These are phyloP conservation scores for Aspergillus cavernicola DNA, from an alignment of 495 filamentous ascomycete genomes.

Conservation along the genomic window DNA sequence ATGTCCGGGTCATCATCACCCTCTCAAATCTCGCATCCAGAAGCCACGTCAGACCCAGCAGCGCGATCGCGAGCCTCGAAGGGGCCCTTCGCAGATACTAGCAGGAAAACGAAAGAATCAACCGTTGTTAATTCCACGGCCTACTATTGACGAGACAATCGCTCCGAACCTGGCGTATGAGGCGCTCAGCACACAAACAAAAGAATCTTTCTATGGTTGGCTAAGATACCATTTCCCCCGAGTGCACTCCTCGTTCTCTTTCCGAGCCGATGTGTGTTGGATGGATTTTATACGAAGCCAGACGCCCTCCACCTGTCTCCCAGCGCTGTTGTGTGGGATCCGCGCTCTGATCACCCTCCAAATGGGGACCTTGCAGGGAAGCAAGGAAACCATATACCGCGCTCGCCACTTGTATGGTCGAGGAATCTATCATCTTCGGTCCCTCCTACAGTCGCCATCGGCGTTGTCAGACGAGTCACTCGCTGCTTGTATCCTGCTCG, in stretches of 20 bases:
- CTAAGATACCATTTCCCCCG: neutral
- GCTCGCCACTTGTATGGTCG: slow-evolving; percentile 20
- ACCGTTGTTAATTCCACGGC: neutral
- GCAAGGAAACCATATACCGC: neutral
- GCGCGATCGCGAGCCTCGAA: too few relatives aligned
- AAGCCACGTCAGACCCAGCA: too few relatives aligned
- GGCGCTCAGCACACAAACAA: neutral
- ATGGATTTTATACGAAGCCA: neutral
- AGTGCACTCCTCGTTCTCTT: neutral
- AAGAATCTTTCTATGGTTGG: neutral
- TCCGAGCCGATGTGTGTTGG: neutral
- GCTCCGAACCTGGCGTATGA: neutral
- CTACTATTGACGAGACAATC: neutral
- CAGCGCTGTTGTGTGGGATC: neutral
- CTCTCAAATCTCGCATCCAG: too few relatives aligned
- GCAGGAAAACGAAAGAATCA: too few relatives aligned
- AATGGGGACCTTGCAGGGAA: neutral
- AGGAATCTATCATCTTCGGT: slow-evolving; percentile 6
- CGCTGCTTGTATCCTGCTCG: slow-evolving; percentile 23
- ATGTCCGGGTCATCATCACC: too few relatives aligned
- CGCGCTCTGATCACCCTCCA: neutral
- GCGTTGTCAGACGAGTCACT: slow-evolving; percentile 15
- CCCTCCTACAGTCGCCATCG: slow-evolving; percentile 1
- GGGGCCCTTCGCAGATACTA: too few relatives aligned
- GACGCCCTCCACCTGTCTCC: neutral